phyloP scores from a whole-genome alignment of 2,329 filamentous ascomycete species.

The Emergomyces orientalis region DNA sequence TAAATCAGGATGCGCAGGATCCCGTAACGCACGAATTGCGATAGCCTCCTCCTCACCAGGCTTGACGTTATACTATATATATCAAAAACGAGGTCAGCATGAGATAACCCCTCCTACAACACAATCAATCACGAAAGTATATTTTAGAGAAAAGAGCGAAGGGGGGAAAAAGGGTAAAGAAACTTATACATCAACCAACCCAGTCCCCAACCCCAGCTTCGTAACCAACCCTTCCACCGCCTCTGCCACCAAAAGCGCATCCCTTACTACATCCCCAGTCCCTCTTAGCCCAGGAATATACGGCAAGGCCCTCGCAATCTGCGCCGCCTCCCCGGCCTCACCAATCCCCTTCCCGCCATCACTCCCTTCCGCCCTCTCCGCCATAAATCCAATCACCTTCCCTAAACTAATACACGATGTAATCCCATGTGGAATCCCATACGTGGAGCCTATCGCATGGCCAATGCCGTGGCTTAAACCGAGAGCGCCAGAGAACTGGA shows the following conservation, averaged over 20 bases:
- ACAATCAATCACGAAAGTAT: background rate
- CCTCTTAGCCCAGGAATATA: slow-evolving; percentile 16
- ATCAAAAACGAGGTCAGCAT: background rate
- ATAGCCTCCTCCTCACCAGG: slow-evolving; percentile 12
- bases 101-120: background rate
- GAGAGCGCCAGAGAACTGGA: slow-evolving; percentile 10
- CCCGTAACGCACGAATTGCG: slow-evolving; percentile 10
- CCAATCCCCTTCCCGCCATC: slow-evolving; percentile 5
- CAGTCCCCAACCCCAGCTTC: slow-evolving; percentile 6
- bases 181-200: slow-evolving; percentile 11
- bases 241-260: slow-evolving; percentile 13
- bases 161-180: background rate
- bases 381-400: slow-evolving; percentile 9
- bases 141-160: background rate
- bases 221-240: slow-evolving; percentile 15
- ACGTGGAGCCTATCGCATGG: slow-evolving; percentile 14
- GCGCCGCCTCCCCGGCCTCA: slow-evolving; percentile 11
- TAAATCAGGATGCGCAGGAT: slow-evolving; percentile 10
- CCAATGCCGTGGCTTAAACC: slow-evolving; percentile 15
- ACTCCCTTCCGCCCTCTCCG: slow-evolving; percentile 9
- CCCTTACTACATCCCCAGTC: slow-evolving; percentile 16
- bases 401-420: slow-evolving; percentile 15
- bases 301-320: slow-evolving; percentile 20
- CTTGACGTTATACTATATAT: slow-evolving; percentile 13
- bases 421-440: slow-evolving; percentile 15